phyloP scores from a whole-genome alignment of 2,329 filamentous ascomycete species.

The Thelonectria rubi region DNA sequence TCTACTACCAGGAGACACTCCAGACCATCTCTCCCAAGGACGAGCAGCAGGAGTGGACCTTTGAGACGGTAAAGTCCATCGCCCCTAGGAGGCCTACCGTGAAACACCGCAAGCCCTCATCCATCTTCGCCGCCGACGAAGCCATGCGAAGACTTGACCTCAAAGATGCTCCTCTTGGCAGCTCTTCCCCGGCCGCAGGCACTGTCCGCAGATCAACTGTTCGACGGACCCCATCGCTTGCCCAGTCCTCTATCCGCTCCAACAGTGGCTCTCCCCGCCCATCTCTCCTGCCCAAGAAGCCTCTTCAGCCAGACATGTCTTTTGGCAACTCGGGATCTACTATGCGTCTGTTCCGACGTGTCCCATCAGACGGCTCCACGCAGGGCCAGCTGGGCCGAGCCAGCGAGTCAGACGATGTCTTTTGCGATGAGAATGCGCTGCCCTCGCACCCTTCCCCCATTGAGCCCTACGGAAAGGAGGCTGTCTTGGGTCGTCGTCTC shows the following conservation, averaged over 20 bases:
- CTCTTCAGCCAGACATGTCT: slow-evolving; percentile 87
- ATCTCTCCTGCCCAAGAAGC: slow-evolving; percentile 70
- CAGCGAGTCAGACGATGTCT: slow-evolving; percentile 52
- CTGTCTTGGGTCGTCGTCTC: slow-evolving; percentile 79
- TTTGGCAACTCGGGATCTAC: slow-evolving; percentile 95
- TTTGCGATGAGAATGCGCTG: slow-evolving; percentile 71
- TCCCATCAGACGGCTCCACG: slow-evolving; percentile 73
- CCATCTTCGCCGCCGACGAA: slow-evolving; percentile 67
- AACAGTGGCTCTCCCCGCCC: slow-evolving; percentile 55
- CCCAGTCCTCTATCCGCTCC: slow-evolving; percentile 46
- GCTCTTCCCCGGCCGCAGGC: slow-evolving; percentile 60
- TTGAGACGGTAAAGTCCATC: slow-evolving; percentile 88
- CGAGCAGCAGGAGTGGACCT: slow-evolving; percentile 90
- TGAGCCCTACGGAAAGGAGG: slow-evolving; percentile 78
- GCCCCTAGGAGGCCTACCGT: slow-evolving; percentile 63
- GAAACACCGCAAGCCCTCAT: slow-evolving; percentile 64
- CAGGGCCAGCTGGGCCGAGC: slow-evolving; percentile 51
- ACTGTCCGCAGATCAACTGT: slow-evolving; percentile 71
- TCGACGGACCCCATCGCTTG: slow-evolving; percentile 57
- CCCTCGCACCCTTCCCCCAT: slow-evolving; percentile 56
- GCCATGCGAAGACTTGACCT: slow-evolving; percentile 68
- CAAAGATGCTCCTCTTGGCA: slow-evolving; percentile 67
- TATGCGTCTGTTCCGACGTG: slow-evolving; percentile 88
- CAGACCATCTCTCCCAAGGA: slow-evolving; percentile 72
- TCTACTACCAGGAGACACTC: slow-evolving; percentile 94